Conservation (phyloP, 1,139 yeast genomes). For the Meyerozyma athensensis region DNA sequence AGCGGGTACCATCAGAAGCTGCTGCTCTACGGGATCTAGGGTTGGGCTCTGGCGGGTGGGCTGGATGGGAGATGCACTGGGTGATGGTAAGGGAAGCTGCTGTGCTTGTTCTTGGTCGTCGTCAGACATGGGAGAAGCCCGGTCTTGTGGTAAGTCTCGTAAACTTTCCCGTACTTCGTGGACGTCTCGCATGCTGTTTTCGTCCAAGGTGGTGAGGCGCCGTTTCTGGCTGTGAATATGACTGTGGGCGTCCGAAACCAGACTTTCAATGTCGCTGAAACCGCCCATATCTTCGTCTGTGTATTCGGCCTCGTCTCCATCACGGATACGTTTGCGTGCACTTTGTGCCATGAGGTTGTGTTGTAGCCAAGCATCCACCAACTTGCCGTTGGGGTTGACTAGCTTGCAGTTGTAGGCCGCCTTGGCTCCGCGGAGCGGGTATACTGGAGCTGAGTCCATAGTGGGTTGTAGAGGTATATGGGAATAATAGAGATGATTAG, state of each 20-base stretch:
- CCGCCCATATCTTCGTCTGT: conserved; percentile 9
- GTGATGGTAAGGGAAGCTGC: conserved; percentile 60
- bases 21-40: conserved; percentile 20
- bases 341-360: conserved; percentile 17
- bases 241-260: conserved; percentile 20
- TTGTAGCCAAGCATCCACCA: conserved; percentile 32
- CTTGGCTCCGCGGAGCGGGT: conserved; percentile 28
- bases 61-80: conserved; percentile 64
- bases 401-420: conserved; percentile 34
- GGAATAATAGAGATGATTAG: no score
- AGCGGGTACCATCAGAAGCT: conserved; percentile 26
- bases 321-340: conserved; percentile 14
- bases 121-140: conserved; percentile 31
- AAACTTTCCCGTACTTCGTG: conserved; percentile 15
- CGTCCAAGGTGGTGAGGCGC: conserved; percentile 21
- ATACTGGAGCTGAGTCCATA: conserved; percentile 22
- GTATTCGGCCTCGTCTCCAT: conserved; percentile 10
- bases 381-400: conserved; percentile 28
- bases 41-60: conserved; percentile 16
- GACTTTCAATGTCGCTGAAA: conserved; percentile 27
- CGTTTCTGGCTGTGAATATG: conserved; percentile 42
- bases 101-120: conserved; percentile 27
- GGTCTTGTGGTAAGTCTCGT: conserved; percentile 25
- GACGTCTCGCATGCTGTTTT: conserved; percentile 7
- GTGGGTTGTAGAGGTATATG: no score